Conservation (phyloP, 495 filamentous ascomycete genomes). For the Chaetomium cochliodes region DNA sequence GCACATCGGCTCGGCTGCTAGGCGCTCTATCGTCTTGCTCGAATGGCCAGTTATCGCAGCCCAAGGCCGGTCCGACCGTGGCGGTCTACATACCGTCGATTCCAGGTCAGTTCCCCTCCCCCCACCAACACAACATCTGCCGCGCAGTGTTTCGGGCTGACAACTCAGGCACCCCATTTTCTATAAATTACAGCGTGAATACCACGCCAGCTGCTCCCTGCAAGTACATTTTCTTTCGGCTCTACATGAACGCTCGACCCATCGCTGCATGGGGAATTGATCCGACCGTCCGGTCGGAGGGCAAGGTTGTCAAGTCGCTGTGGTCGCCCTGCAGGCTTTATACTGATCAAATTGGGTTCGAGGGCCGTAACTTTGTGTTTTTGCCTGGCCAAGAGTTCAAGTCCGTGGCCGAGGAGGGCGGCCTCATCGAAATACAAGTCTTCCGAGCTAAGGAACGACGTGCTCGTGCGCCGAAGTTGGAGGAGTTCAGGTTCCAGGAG, state of each 20-base stretch:
- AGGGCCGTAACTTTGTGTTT: constrained; percentile 46
- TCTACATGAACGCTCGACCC: constrained; percentile 51
- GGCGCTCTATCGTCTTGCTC: constrained; percentile 19
- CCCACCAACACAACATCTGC: too few species aligned
- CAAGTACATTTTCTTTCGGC: constrained; percentile 49
- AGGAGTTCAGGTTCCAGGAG: constrained; percentile 41
- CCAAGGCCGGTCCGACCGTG: constrained; percentile 40
- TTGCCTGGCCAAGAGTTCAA: constrained; percentile 36
- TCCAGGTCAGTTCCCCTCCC: constrained; percentile 41
- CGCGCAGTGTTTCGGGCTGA: not conserved
- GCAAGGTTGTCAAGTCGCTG: constrained; percentile 44
- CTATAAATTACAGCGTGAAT: constrained; percentile 44
- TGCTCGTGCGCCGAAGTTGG: constrained; percentile 35
- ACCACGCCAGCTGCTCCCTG: constrained; percentile 31
- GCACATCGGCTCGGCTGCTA: constrained; percentile 40
- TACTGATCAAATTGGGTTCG: constrained; percentile 35
- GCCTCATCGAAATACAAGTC: constrained; percentile 51
- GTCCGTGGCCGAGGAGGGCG: constrained; percentile 49
- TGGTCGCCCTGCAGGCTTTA: constrained; percentile 41
- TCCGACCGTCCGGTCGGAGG: constrained; percentile 26
- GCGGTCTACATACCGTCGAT: constrained; percentile 53
- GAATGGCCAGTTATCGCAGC: constrained; percentile 21
- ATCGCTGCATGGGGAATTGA: constrained; percentile 51
- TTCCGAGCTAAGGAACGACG: constrained; percentile 47
- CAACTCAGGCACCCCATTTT: constrained; percentile 45